Base-by-base conservation (phyloP, 495 filamentous ascomycete species). In the Letharia lupina region DNA sequence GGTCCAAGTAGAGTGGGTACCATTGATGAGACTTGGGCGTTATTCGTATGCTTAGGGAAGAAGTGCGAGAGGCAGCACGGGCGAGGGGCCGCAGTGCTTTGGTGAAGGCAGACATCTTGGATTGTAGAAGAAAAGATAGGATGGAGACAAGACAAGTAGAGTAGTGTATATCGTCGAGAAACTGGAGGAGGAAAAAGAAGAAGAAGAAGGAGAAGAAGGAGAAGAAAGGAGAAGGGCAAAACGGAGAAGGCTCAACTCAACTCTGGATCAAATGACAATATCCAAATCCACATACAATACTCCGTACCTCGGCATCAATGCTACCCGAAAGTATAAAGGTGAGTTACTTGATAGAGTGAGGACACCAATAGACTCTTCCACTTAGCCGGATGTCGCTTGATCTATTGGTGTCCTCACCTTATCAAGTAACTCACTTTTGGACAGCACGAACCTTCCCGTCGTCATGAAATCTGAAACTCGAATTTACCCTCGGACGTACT, bases 31-130 rank as follows among this genome's bases (percentile, higher is more conserved):
- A 54, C 47, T 66, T 45, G 20, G 56, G 57, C 40, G 58, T 35
- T 42, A 52, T 45, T 50, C n/a, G 57, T 56, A 28, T 60, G 71
- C 60, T 80, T 70, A 54, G 77, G 71, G 59, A 81, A 70, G 39
- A 81, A 75, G 65, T 78, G 73, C 63, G 81, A 77, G 81, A 71
- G 54, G 75, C 72, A 68, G 85, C 82, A 70, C 85, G 86, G 69
- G 86, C 81, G 71, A 88, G 81, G 56, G 90, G 88, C 68, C 89
- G 82, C 72, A 93, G 75, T 18, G 82, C 81, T 72, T 85, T 85
- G 52, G 82, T 76, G 69, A 93, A 80, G 48, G 89, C 87, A 64
- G 88, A 84, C 89, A 93, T 93, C 39, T 68, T 75, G 69, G 39
- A 41, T 37, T 28, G 23, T 28, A 28, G 7, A 31, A 56, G 9